These are phyloP conservation scores for Micractinium conductrix DNA, from an alignment of 139 green algal genomes.

Conservation along the genomic window DNA sequence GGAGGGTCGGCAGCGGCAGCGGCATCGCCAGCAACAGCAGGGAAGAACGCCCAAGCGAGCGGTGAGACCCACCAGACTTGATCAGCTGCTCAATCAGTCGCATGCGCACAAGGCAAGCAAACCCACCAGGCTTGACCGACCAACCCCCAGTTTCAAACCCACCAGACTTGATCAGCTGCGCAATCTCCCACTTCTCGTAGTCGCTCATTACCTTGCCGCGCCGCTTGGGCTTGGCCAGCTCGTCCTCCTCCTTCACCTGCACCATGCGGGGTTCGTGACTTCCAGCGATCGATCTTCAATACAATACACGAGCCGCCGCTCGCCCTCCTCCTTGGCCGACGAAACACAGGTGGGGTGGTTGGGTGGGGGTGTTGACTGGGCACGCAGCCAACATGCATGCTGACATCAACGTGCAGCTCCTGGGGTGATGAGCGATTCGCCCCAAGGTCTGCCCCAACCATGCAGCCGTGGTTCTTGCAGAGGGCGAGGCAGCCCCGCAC, in stretches of 20 bases:
- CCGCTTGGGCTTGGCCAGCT: constrained; percentile 17
- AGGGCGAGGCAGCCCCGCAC: too few relatives aligned
- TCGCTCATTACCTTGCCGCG: constrained; percentile 53
- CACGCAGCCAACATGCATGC: not conserved
- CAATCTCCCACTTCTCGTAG: constrained; percentile 69
- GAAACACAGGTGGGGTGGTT: too few relatives aligned
- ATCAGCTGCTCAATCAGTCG: constrained; percentile 44
- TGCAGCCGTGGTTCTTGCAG: too few relatives aligned
- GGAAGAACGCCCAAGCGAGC: too few relatives aligned
- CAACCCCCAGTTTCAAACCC: not conserved
- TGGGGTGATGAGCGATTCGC: too few relatives aligned
- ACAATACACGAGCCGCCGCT: too few relatives aligned
- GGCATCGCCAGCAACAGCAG: too few relatives aligned
- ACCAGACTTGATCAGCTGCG: constrained; percentile 31
- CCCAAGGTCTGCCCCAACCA: too few relatives aligned
- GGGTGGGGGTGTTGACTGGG: not conserved
- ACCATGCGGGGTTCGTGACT: too few relatives aligned
- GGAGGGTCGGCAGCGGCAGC: not conserved
- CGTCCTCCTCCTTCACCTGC: constrained; percentile 45
- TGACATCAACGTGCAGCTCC: not conserved
- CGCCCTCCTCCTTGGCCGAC: too few relatives aligned
- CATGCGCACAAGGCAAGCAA: not conserved
- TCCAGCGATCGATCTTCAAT: too few relatives aligned
- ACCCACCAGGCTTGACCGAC: not conserved
- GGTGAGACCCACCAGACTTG: constrained; percentile 52